These are phyloP conservation scores for Paulownia fortunei DNA, from an alignment of 257 asterid genomes.

Conservation along the genomic window DNA sequence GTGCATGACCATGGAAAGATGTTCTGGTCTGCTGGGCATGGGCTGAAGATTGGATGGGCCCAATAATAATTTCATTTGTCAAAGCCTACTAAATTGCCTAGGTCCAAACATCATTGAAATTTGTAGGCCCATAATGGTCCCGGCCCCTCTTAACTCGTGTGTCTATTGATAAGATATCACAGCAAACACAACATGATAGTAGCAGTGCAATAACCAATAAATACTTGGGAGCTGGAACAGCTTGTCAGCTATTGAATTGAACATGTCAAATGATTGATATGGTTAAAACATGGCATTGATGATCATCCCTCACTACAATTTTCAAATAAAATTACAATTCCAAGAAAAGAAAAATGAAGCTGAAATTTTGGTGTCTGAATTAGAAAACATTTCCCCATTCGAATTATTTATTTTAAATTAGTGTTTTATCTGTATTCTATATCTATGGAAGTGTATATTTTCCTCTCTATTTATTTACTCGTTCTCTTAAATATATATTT, in stretches of 20 bases:
- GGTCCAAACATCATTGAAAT: background rate
- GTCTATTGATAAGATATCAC: background rate
- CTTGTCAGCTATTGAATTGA: background rate
- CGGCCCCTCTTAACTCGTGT: background rate
- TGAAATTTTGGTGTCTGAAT: too few species aligned
- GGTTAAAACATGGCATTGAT: background rate
- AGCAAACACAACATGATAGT: background rate
- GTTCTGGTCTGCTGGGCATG: background rate
- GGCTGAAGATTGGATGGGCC: constrained; percentile 5
- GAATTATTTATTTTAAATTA: too few species aligned
- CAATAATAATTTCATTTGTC: background rate
- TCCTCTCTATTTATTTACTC: too few species aligned
- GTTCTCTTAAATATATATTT: too few species aligned
- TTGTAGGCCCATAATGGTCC: background rate
- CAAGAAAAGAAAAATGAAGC: too few species aligned
- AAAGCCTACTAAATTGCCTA: constrained; percentile 9
- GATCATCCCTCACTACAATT: background rate
- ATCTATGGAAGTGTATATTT: too few species aligned
- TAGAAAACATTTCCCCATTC: too few species aligned
- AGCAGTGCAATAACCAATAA: background rate
- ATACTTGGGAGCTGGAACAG: background rate
- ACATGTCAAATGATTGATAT: background rate
- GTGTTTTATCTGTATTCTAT: too few species aligned
- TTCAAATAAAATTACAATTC: too few species aligned
- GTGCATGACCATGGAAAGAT: background rate